Evolutionary conservation across 352 stramenopile genomes (phyloP).

Genomic region (Globisporangium iwayamae): DNA sequence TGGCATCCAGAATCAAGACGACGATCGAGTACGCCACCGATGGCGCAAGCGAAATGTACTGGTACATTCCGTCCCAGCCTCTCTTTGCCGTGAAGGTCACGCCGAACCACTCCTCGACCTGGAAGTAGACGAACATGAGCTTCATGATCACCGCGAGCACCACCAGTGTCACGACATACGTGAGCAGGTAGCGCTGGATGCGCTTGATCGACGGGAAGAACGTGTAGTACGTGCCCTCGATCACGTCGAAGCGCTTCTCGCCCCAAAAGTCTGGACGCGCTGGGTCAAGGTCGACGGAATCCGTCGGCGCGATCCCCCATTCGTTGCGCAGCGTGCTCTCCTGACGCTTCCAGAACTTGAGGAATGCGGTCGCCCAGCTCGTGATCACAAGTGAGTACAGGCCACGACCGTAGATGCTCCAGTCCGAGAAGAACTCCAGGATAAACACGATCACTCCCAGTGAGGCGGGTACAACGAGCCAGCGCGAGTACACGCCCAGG

Average conservation of each 20-base stretch:
- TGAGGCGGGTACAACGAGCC: conserved; percentile 89
- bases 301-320: conserved; percentile 62
- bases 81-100: conserved; percentile 51
- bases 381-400: conserved; percentile 90
- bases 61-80: conserved; percentile 61
- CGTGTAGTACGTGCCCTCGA: conserved; percentile 80
- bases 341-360: conserved; percentile 91
- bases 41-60: conserved; percentile 65
- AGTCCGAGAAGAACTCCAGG: conserved; percentile 55
- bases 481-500: conserved; percentile 93
- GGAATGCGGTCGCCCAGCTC: conserved; percentile 86
- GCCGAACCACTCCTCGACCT: conserved; percentile 68
- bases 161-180: conserved; percentile 56
- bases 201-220: conserved; percentile 81
- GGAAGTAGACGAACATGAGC: conserved; percentile 84
- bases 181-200: conserved; percentile 75
- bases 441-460: conserved; percentile 89
- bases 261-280: conserved; percentile 63
- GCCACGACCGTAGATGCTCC: conserved; percentile 56
- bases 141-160: conserved; percentile 66
- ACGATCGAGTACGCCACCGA: conserved; percentile 74
- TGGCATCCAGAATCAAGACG: conserved; percentile 71
- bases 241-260: conserved; percentile 69
- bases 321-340: conserved; percentile 83
- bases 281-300: conserved; percentile 48